Base-by-base conservation (phyloP, 2,329 filamentous ascomycete species). In the Fusarium lateritium region DNA sequence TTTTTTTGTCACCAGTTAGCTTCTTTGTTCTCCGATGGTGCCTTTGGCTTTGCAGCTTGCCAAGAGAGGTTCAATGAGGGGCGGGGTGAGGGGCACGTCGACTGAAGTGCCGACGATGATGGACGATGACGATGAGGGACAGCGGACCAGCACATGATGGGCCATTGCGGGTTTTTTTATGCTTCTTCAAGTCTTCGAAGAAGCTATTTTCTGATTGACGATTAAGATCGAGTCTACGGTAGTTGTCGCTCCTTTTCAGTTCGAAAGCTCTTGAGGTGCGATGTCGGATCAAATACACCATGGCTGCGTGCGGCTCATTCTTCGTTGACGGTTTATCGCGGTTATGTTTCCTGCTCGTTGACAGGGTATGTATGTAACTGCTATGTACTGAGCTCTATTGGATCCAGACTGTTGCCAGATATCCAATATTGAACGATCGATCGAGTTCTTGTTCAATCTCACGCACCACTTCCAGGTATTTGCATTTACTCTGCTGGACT, bases 101-200 rank as follows among this genome's bases (percentile, higher is more conserved):
- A 39, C 31, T 51, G 46, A 67, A 67, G 50, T 53, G 57, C 62
- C 64, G 60, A 36, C 31, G 49, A 69, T 69, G 67, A 64, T 54
- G 53, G 62, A 53, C 31, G 50, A 69, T 70, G 66, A 67, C 66
- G 66, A 62, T 21, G 47, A 51, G 56, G 28, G 50, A 43, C 33
- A 51, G 59, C 36, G 31, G 45, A 40, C 56, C 34, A 42, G 17
- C 26, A 44, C 24, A 42, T n/a, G 42, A 43, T 40, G 39, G 51
- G 44, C 31, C 44, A 33, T 31, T 56, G 22, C 34, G 19, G 51
- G 52, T 52, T 34, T 54, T 36, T 46, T 39, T 53, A 59, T 43
- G 22, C 40, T 63, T 31, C 24, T 50, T 38, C 19, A 45, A 33
- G 47, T 24, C 26, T 36, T 33, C 33, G 40, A 54, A 24, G 47